Evolutionary conservation across 23 red algal species (phyloP).

Genomic region (Gracilaria domingensis): DNA sequence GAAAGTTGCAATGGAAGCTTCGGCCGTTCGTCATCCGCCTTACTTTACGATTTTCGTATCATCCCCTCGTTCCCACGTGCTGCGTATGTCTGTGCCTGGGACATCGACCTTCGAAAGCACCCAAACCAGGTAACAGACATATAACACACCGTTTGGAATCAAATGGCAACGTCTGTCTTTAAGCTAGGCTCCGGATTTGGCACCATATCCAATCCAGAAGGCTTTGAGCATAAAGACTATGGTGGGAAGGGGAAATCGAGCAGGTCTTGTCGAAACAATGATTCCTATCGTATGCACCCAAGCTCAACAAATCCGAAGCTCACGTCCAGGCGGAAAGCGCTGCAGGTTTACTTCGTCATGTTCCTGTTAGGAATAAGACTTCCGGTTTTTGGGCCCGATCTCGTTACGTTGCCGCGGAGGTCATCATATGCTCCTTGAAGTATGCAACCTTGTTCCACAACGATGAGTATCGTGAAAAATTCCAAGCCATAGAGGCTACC

Average conservation of each 20-base stretch:
- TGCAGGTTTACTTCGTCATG: slow-evolving; percentile 97
- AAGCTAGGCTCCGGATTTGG: slow-evolving; percentile 72
- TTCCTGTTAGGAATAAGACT: slow-evolving; percentile 87
- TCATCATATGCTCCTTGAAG: slow-evolving; percentile 93
- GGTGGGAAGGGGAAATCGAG: slow-evolving; percentile 88
- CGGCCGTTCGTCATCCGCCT: background rate
- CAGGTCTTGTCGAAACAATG: slow-evolving; percentile 64
- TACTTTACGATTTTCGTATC: background rate
- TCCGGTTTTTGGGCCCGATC: slow-evolving; percentile 95
- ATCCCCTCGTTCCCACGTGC: background rate
- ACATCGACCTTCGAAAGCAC: slow-evolving; percentile 8
- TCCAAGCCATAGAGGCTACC: slow-evolving; percentile 51
- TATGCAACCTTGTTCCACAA: slow-evolving; percentile 98
- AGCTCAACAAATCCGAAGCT: slow-evolving; percentile 90
- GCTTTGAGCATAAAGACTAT: slow-evolving; percentile 87
- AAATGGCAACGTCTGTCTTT: slow-evolving; percentile 75
- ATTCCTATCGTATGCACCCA: slow-evolving; percentile 84
- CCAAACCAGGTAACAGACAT: slow-evolving; percentile 73
- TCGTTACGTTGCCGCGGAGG: slow-evolving; percentile 95
- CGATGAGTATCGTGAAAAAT: slow-evolving; percentile 74
- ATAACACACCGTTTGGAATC: slow-evolving; percentile 84
- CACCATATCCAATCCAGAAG: slow-evolving; percentile 86
- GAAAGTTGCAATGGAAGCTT: background rate
- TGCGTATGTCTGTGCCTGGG: slow-evolving; percentile 40
- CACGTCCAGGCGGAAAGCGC: slow-evolving; percentile 85